Conservation (phyloP, 2,329 filamentous ascomycete genomes). For the Alternaria triticimaculans region DNA sequence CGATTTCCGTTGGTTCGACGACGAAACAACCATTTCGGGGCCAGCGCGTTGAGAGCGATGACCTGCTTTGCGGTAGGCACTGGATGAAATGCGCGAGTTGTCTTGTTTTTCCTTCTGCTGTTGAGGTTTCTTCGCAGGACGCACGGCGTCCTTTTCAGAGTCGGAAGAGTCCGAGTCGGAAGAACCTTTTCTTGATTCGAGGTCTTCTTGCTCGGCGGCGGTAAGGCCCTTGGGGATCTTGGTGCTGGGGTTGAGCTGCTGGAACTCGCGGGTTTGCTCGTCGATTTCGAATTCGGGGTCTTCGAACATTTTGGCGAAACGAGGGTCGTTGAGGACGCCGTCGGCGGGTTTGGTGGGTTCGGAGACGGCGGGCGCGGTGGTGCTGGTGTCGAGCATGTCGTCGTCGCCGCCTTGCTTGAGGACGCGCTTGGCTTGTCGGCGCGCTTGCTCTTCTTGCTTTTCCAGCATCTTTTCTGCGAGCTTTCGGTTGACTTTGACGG, state of each 20-base stretch:
- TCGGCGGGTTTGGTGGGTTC: slow-evolving; percentile 59
- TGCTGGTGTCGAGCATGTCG: slow-evolving; percentile 43
- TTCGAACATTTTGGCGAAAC: slow-evolving; percentile 89
- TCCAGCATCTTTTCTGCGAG: slow-evolving; percentile 69
- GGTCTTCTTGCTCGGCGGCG: slow-evolving; percentile 66
- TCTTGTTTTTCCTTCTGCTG: slow-evolving; percentile 28
- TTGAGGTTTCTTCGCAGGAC: slow-evolving; percentile 36
- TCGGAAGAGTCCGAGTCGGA: slow-evolving; percentile 36
- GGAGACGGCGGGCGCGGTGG: slow-evolving; percentile 25
- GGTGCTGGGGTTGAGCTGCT: slow-evolving; percentile 87
- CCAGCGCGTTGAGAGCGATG: slow-evolving; percentile 50
- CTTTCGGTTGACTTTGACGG: slow-evolving; percentile 85
- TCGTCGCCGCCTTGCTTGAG: slow-evolving; percentile 67
- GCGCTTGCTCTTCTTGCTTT: slow-evolving; percentile 71
- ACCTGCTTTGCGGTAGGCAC: slow-evolving; percentile 66
- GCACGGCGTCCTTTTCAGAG: background rate
- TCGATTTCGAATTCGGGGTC: slow-evolving; percentile 93
- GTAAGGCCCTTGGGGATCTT: slow-evolving; percentile 61
- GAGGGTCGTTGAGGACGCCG: slow-evolving; percentile 75
- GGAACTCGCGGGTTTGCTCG: slow-evolving; percentile 86
- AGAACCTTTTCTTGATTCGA: slow-evolving; percentile 52
- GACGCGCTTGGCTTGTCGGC: slow-evolving; percentile 54
- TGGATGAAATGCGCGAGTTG: slow-evolving; percentile 64
- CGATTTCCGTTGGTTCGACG: slow-evolving; percentile 43
- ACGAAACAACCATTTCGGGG: slow-evolving; percentile 64